These are phyloP conservation scores for Rubroshorea leprosula DNA, from an alignment of 345 rosid species.

Conservation along the genomic window DNA sequence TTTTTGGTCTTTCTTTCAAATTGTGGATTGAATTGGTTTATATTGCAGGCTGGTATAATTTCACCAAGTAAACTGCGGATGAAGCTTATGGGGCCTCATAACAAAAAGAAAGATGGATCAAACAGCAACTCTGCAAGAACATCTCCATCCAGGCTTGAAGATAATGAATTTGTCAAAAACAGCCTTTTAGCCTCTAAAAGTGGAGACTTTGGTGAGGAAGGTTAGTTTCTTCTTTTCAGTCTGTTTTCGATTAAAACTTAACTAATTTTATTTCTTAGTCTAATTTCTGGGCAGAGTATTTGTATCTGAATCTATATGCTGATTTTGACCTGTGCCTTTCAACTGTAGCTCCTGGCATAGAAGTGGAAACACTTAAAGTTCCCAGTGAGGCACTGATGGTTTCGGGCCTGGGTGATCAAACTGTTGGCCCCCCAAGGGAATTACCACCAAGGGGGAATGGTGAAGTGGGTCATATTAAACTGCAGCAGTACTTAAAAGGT, in stretches of 20 bases:
- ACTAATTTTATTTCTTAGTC: not conserved
- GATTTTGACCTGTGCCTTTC: constrained; percentile 13
- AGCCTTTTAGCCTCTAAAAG: constrained; percentile 53
- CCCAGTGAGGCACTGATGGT: constrained; percentile 26
- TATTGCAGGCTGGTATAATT: constrained; percentile 62
- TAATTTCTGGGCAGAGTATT: not conserved
- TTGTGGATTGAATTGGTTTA: constrained; percentile 4
- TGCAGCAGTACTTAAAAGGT: constrained; percentile 39
- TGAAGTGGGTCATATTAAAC: constrained; percentile 33
- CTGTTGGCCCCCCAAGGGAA: constrained; percentile 24
- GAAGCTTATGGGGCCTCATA: constrained; percentile 72
- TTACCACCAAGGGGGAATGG: constrained; percentile 21
- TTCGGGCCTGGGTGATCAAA: constrained; percentile 20
- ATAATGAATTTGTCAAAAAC: constrained; percentile 58
- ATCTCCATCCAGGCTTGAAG: constrained; percentile 84
- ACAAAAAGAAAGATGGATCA: constrained; percentile 65
- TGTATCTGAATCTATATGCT: not conserved
- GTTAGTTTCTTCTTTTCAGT: constrained; percentile 17
- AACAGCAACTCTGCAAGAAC: constrained; percentile 76
- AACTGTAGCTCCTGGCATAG: constrained; percentile 37
- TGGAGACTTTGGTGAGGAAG: constrained; percentile 48
- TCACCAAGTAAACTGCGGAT: constrained; percentile 91
- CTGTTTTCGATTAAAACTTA: not conserved
- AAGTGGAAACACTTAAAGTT: constrained; percentile 24
- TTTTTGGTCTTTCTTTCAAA: not conserved